Base-by-base conservation (phyloP, 2,329 filamentous ascomycete species). In the Aspergillus neoniger region DNA sequence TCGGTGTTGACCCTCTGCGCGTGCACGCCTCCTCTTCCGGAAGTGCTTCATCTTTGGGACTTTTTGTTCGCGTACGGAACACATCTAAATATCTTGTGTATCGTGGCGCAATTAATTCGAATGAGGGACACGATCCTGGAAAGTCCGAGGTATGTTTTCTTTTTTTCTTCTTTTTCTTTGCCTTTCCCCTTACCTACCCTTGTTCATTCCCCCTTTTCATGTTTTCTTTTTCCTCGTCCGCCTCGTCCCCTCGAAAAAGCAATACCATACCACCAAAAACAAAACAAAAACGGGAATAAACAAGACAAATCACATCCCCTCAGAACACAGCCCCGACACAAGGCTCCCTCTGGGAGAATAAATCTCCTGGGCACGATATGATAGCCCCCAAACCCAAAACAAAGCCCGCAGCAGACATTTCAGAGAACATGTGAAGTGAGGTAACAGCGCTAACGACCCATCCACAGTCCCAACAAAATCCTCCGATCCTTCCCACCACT, bases 51-150 rank as follows among this genome's bases (percentile, higher is more conserved):
- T 64, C 83, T 99, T 2, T 99, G 95, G 95, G 95, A 99, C 75
- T 99, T 99, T 69, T 79, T 99, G 21, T 96, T 99, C 72, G 94
- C 95, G 0, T 99, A 97, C 68, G 95, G 95, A 0, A 88, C 92
- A 38, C 95, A 99, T 75, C 77, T 99, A 63, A 99, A 99, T 72
- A 91, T 99, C 58, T 79, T 99, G 21, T 98, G 95, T 74, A 97
- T 99, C 65, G 95, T 98, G 15, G 94, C 94, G 14, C 95, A 99
- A 78, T 81, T 99, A 55, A 89, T 97, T 52, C 85, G 96, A 70
- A 91, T 97, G 79, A 84, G 93, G 61, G 89, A 93, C 59, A 88
- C 91, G 63, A 88, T 99, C 56, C 79, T 99, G 68, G 87, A 87
- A 59, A 96, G 91, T 59, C 85, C 90, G 6, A 96, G 91, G 93